Base-by-base conservation (phyloP, 2,329 filamentous ascomycete genomes). In the Blastomyces emzantsi region DNA sequence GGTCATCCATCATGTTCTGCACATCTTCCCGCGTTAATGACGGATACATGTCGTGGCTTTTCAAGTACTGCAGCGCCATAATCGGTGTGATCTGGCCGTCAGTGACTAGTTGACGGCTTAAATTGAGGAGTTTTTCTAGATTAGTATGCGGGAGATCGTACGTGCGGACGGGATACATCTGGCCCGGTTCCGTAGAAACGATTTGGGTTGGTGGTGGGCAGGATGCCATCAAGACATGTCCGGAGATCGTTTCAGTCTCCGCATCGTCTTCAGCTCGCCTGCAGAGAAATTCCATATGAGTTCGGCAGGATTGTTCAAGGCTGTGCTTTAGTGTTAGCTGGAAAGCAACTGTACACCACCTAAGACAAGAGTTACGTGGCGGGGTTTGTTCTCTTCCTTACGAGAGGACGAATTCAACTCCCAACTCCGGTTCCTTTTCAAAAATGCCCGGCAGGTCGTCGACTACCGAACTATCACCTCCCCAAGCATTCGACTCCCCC, bases 221-320 rank as follows among this genome's bases (percentile, higher is more conserved):
- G 19, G 89, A 90, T 19, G 90, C 90, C 93, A 97, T 97, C 68
- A 97, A 81, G 4, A 90, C 92, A 75, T 99, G 94, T 51, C 93
- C 94, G 67, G 90, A 93, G 52, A 90, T 77, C 1, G 74, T 82
- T 64, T 88, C 85, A 68, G 83, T 83, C 67, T 88, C 87, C 62
- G 83, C 79, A 63, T 85, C 75, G 67, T 83, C 78, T 59, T 79
- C 76, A 66, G 80, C 64, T 61, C 79, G 76, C 78, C 81, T 73
- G 80, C 75, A 66, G 80, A 96, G 82, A 77, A 87, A 90, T 69
- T 91, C 90, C 78, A 93, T 83, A 76, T 96, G 92, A 70, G 92
- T 87, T 85, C 96, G 95, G 81, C 94, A 97, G 61, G 92, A 90
- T 74, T 88, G 89, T 80, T 97, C 92, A 76, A 96, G 67, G 19